These are phyloP conservation scores for Akanthomyces muscarius DNA, from an alignment of 2,329 filamentous ascomycete species.

Conservation along the genomic window DNA sequence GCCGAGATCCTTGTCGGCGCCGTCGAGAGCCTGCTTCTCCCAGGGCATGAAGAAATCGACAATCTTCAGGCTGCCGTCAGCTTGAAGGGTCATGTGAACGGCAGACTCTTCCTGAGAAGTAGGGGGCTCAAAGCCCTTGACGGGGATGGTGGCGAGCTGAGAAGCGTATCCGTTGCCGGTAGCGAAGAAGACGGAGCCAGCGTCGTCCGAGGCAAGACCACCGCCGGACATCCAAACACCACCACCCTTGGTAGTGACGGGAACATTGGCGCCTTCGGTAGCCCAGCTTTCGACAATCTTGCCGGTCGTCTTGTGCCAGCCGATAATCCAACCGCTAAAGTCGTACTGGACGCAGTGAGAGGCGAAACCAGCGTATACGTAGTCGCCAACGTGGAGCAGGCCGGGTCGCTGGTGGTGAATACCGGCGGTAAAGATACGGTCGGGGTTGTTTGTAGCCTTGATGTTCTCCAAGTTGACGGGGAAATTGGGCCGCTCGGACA, in stretches of 20 bases:
- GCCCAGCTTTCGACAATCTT: conserved; percentile 37
- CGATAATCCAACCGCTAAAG: conserved; percentile 50
- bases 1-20: conserved; percentile 48
- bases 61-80: conserved; percentile 39
- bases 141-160: conserved; percentile 35
- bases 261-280: conserved; percentile 38
- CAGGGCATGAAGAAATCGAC: conserved; percentile 53
- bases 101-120: conserved; percentile 43
- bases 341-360: conserved; percentile 55
- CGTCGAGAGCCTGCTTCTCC: conserved; percentile 47
- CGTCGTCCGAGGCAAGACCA: conserved; percentile 36
- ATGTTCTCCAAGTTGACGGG: conserved; percentile 46
- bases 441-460: conserved; percentile 42
- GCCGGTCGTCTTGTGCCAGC: conserved; percentile 41
- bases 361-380: conserved; percentile 50
- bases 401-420: conserved; percentile 49
- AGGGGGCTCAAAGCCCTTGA: conserved; percentile 35
- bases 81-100: conserved; percentile 39
- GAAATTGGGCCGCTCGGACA: conserved; percentile 38
- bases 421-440: conserved; percentile 49
- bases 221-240: conserved; percentile 43
- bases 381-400: conserved; percentile 42
- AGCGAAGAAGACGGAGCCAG: conserved; percentile 36
- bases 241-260: conserved; percentile 35
- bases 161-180: conserved; percentile 41